These are phyloP conservation scores for Lenwebbia sp. DNA, from an alignment of 345 rosid species.

Conservation along the genomic window DNA sequence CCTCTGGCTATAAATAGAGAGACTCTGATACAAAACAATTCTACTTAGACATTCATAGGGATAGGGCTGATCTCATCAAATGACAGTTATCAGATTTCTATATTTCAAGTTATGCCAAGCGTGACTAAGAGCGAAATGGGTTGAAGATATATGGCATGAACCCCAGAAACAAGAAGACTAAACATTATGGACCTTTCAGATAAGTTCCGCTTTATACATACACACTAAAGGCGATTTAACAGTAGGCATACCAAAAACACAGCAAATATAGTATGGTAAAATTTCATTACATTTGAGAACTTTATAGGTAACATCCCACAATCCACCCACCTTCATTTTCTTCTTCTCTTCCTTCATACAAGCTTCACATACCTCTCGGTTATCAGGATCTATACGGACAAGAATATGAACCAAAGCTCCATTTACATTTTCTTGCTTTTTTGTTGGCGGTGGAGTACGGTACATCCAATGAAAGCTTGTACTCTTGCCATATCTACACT, in stretches of 20 bases:
- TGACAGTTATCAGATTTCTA: neutral
- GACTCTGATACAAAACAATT: neutral
- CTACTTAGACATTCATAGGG: neutral
- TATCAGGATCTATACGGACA: neutral
- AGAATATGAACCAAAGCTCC: neutral
- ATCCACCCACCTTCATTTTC: neutral
- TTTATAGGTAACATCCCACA: neutral
- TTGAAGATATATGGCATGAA: neutral
- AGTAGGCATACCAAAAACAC: neutral
- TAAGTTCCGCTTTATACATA: neutral
- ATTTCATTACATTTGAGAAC: neutral
- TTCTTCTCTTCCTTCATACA: neutral
- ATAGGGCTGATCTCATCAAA: neutral
- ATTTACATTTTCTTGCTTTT: neutral
- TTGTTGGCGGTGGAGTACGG: neutral
- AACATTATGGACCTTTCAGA: neutral
- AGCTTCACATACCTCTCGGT: neutral
- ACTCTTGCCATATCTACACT: neutral
- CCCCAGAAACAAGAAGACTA: neutral
- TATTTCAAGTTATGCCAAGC: neutral
- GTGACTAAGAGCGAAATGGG: neutral
- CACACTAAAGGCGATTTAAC: neutral
- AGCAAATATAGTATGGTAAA: neutral
- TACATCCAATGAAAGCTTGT: neutral
- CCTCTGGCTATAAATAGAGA: neutral